Evolutionary conservation across 1,284 basidiomycete species (phyloP).

Genomic region (Takashimella koratensis): DNA sequence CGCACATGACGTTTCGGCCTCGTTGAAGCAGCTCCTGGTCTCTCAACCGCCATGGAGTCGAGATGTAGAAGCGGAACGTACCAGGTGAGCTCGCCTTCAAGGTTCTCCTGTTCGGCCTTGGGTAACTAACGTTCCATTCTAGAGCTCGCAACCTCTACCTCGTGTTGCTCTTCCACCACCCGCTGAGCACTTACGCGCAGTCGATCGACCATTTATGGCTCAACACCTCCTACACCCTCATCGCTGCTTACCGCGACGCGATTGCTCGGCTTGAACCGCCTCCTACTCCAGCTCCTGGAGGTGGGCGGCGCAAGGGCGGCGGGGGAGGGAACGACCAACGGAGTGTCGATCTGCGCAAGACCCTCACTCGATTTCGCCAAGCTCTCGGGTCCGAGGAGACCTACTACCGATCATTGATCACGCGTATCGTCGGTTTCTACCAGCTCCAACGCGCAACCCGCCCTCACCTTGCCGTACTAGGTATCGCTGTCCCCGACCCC

Average conservation of each 20-base stretch:
- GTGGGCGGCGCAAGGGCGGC: constrained; percentile 6
- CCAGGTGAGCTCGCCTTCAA: constrained; percentile 59
- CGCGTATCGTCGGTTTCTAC: constrained; percentile 67
- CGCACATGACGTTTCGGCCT: constrained; percentile 15
- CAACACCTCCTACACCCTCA: constrained; percentile 83
- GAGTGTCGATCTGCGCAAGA: constrained; percentile 73
- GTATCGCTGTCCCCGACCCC: constrained; percentile 52
- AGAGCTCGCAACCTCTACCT: constrained; percentile 75
- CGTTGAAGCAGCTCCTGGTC: constrained; percentile 54
- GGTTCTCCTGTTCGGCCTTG: not conserved
- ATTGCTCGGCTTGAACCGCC: constrained; percentile 62
- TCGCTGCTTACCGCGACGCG: constrained; percentile 73
- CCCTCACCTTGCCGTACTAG: constrained; percentile 56
- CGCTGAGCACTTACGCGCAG: constrained; percentile 69
- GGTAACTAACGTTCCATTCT: not conserved
- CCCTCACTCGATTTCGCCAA: constrained; percentile 78
- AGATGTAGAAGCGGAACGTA: constrained; percentile 77
- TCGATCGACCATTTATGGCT: constrained; percentile 85
- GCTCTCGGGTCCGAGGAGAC: constrained; percentile 81
- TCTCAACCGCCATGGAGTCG: constrained; percentile 71
- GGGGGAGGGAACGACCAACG: constrained; percentile 51
- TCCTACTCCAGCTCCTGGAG: constrained; percentile 1
- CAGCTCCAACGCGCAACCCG: constrained; percentile 16
- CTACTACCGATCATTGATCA: constrained; percentile 76
- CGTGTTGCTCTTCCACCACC: constrained; percentile 68